phyloP scores from a whole-genome alignment of 1,284 basidiomycete species.

The Cryptococcus sp. region DNA sequence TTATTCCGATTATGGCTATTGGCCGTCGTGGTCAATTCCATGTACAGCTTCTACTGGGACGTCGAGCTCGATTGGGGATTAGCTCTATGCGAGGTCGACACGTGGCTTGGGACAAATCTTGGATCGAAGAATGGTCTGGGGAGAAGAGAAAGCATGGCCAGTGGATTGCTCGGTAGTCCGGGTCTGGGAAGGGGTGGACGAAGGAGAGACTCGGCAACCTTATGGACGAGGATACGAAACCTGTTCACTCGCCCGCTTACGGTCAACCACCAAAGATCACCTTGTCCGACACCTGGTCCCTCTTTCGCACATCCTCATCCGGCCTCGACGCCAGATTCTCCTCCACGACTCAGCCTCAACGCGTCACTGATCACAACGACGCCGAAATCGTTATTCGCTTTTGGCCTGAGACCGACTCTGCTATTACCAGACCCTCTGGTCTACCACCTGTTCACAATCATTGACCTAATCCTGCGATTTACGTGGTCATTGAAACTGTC shows the following conservation, averaged over 20 bases:
- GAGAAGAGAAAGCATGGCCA: not conserved
- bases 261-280: conserved; percentile 44
- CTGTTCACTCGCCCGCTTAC: conserved; percentile 7
- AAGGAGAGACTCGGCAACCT: conserved; percentile 1
- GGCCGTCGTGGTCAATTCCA: conserved; percentile 80
- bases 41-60: conserved; percentile 99
- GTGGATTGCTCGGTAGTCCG: conserved; percentile 10
- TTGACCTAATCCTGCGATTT: conserved; percentile 87
- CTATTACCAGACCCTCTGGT: conserved; percentile 72
- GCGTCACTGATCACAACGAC: conserved; percentile 24
- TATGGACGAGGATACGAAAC: conserved; percentile 11
- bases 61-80: conserved; percentile 98
- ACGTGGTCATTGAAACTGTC: conserved; percentile 94
- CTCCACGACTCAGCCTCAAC: conserved; percentile 6
- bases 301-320: conserved; percentile 7
- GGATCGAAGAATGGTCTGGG: conserved; percentile 8
- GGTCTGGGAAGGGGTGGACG: conserved; percentile 3
- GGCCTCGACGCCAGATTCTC: conserved; percentile 2
- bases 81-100: conserved; percentile 63
- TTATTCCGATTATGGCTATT: conserved; percentile 85
- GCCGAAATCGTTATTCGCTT: conserved; percentile 57
- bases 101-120: conserved; percentile 38
- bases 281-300: conserved; percentile 36
- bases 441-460: conserved; percentile 79
- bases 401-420: conserved; percentile 69